Conservation (phyloP, 75 land plant species). For the Pinus albicaulis region DNA sequence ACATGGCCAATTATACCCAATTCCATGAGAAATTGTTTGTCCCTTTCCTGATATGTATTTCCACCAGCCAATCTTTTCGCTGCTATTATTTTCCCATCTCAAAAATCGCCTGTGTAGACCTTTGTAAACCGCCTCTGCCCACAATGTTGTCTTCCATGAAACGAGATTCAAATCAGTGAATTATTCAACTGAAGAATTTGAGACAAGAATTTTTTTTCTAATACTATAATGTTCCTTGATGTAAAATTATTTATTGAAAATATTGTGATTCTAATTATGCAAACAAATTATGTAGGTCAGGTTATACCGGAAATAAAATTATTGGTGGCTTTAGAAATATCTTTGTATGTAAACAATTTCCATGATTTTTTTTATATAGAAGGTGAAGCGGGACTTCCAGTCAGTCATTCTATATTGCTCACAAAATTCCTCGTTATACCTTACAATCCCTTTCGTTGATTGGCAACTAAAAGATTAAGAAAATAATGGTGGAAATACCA, state of each 20-base stretch:
- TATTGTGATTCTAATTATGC: neutral
- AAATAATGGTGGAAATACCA: conserved; percentile 2
- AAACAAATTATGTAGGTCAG: neutral
- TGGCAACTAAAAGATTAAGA: conserved; percentile 2
- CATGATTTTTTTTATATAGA: conserved; percentile 29
- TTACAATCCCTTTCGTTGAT: conserved; percentile 6
- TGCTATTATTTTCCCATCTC: conserved; percentile 57
- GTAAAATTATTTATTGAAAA: neutral
- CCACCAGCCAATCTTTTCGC: conserved; percentile 75
- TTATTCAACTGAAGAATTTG: neutral
- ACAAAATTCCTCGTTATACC: conserved; percentile 9
- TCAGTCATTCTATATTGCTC: conserved; percentile 8
- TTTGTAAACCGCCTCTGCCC: conserved; percentile 83
- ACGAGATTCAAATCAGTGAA: neutral
- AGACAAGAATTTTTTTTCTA: neutral
- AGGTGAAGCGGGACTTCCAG: neutral
- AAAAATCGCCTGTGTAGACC: conserved; percentile 73
- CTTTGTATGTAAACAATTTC: conserved; percentile 68
- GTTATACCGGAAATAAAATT: conserved; percentile 57
- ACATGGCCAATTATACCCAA: conserved; percentile 84
- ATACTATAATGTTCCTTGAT: neutral
- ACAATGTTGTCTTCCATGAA: conserved; percentile 69
- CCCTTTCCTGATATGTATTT: conserved; percentile 52
- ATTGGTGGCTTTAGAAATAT: conserved; percentile 60
- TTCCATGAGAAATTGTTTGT: conserved; percentile 73